A percentile compares a stretch with the other conserved stretches of the same genome.
These are phyloP conservation scores for Cutaneotrichosporon sp. DNA, from an alignment of 1,284 basidiomycete genomes.

Conservation along the genomic window DNA sequence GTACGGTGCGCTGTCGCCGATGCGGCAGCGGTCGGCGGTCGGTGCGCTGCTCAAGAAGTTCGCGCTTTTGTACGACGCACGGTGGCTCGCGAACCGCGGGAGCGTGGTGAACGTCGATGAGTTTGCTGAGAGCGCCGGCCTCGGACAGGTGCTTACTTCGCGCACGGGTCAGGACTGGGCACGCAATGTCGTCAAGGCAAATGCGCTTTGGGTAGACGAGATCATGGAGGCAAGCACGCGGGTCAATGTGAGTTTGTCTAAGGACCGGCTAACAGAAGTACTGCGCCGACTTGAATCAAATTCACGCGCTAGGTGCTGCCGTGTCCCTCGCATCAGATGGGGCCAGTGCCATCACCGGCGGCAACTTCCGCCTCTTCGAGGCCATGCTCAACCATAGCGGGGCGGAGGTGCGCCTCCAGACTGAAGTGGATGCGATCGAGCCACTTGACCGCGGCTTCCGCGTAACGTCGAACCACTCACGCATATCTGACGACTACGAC, in stretches of 20 bases:
- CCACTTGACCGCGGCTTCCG: constrained; percentile 10
- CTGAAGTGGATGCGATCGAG: constrained; percentile 57
- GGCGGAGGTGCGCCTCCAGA: constrained; percentile 68
- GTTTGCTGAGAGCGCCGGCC: constrained; percentile 38
- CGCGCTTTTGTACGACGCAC: constrained; percentile 39
- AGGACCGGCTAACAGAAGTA: constrained; percentile 36
- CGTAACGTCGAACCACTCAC: constrained; percentile 8
- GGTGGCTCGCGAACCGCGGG: constrained; percentile 37
- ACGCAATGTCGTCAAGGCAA: constrained; percentile 58
- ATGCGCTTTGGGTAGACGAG: constrained; percentile 67
- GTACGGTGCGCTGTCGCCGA: constrained; percentile 74
- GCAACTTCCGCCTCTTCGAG: constrained; percentile 85
- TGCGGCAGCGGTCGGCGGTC: constrained; percentile 57
- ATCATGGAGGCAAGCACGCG: constrained; percentile 78
- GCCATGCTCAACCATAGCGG: constrained; percentile 69
- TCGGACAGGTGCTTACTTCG: constrained; percentile 55
- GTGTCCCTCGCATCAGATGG: constrained; percentile 71
- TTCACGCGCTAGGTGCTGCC: constrained; percentile 77
- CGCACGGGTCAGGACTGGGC: constrained; percentile 66
- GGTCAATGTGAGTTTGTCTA: constrained; percentile 66
- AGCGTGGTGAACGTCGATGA: constrained; percentile 35
- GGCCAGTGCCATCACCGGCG: constrained; percentile 68
- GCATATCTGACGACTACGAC: constrained; percentile 36
- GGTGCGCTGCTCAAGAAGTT: constrained; percentile 33
- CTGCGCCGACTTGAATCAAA: constrained; percentile 64